A percentile compares a stretch with the other conserved stretches of the same genome.
Conservation (phyloP, 2,329 filamentous ascomycete species). For the Purpureocillium lavendulum region DNA sequence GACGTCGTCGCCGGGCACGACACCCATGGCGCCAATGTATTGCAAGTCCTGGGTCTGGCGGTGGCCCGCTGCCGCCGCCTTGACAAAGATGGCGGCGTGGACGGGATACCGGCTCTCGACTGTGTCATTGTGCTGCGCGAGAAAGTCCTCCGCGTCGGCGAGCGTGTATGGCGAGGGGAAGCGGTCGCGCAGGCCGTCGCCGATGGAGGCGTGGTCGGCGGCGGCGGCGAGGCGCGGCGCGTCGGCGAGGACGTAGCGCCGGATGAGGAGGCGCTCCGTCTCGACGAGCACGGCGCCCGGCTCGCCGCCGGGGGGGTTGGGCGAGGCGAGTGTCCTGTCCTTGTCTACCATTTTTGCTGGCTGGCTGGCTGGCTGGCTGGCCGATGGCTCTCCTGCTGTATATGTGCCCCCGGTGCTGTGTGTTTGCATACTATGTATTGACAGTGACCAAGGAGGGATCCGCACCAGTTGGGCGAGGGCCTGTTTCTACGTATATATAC, state of each 20-base stretch:
- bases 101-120: constrained; percentile 13
- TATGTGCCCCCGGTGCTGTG: too few species aligned
- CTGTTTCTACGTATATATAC: too few species aligned
- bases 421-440: too few species aligned
- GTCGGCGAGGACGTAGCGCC: constrained; percentile 30
- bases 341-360: background rate
- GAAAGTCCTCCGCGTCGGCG: constrained; percentile 27
- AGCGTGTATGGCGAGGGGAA: constrained; percentile 39
- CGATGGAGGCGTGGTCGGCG: constrained; percentile 30
- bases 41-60: constrained; percentile 6
- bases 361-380: too few species aligned
- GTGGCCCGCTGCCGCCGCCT: constrained; percentile 18
- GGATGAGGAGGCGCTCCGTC: constrained; percentile 28
- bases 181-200: constrained; percentile 29
- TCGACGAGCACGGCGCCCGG: constrained; percentile 20
- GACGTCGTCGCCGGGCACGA: constrained; percentile 26
- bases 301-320: constrained; percentile 14
- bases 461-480: too few species aligned
- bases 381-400: too few species aligned
- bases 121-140: constrained; percentile 12
- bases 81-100: constrained; percentile 27
- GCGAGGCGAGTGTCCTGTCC: background rate
- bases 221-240: constrained; percentile 21
- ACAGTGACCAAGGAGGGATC: too few species aligned
- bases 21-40: constrained; percentile 32